A percentile compares a stretch with the other conserved stretches of the same genome.
Evolutionary conservation across 768 basidiomycete species (phyloP).

Genomic region (Boletus sp.): DNA sequence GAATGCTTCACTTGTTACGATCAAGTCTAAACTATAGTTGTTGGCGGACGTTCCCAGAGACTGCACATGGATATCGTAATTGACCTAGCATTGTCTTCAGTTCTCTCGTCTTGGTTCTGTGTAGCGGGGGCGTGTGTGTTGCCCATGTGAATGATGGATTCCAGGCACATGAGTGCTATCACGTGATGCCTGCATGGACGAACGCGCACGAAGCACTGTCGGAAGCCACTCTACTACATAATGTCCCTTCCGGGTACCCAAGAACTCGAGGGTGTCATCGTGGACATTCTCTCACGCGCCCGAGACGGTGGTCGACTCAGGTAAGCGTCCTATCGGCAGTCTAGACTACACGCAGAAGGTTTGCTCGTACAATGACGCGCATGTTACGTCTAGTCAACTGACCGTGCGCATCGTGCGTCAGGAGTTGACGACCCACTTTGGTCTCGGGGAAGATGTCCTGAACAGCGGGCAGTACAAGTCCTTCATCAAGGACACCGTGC

Average conservation of each 20-base stretch:
- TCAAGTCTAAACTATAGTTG: constrained; percentile 50
- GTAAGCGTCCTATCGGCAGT: constrained; percentile 2
- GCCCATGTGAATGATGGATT: too few relatives aligned
- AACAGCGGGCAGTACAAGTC: constrained; percentile 43
- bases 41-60: not conserved
- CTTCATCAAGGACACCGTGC: constrained; percentile 38
- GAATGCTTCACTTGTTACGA: constrained; percentile 36
- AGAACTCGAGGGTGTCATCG: constrained; percentile 18
- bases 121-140: not conserved
- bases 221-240: not conserved
- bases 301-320: constrained; percentile 19
- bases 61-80: not conserved
- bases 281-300: constrained; percentile 23
- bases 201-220: not conserved
- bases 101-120: not conserved
- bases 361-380: not conserved
- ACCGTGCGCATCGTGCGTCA: constrained; percentile 52
- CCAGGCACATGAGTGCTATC: too few relatives aligned
- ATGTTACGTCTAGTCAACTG: constrained; percentile 20
- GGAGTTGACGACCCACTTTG: constrained; percentile 45
- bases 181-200: constrained; percentile 7
- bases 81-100: not conserved
- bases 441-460: constrained; percentile 43
- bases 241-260: constrained; percentile 16
- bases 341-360: not conserved